Percentiles rank a stretch among this genome's conserved stretches.
phyloP scores from a whole-genome alignment of 306 rosid species.

The Prunus mira region DNA sequence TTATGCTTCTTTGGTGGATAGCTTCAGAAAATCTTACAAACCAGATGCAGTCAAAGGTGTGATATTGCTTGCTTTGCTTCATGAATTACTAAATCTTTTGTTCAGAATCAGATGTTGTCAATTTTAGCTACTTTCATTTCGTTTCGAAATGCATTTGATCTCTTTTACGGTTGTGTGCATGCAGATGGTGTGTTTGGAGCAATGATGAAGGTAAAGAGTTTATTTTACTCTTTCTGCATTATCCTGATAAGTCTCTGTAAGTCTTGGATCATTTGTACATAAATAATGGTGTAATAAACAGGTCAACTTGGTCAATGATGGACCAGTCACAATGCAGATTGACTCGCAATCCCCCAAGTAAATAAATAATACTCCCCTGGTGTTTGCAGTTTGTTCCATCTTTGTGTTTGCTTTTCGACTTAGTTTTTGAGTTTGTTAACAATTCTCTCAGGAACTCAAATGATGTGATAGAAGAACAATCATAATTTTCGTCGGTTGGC shows the following conservation, averaged over 20 bases:
- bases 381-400: not conserved
- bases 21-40: slow-evolving; percentile 58
- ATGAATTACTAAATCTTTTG: slow-evolving; percentile 3
- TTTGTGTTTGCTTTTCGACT: not conserved
- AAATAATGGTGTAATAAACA: slow-evolving; percentile 17
- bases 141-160: not conserved
- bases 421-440: not conserved
- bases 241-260: slow-evolving; percentile 5
- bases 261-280: not conserved
- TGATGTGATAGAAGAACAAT: slow-evolving; percentile 5
- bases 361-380: slow-evolving; percentile 17
- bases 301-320: slow-evolving; percentile 89
- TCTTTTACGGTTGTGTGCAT: not conserved
- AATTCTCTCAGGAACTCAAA: slow-evolving; percentile 20
- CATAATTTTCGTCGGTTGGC: slow-evolving; percentile 2
- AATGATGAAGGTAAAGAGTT: slow-evolving; percentile 70
- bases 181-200: slow-evolving; percentile 97
- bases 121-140: not conserved
- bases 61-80: not conserved
- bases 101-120: not conserved
- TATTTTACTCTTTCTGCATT: not conserved
- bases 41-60: slow-evolving; percentile 69
- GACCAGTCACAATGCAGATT: slow-evolving; percentile 95
- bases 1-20: slow-evolving; percentile 73
- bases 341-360: slow-evolving; percentile 77